Evolutionary conservation across 2,329 filamentous ascomycete species (phyloP), one percentile per base, ranked within the genome.

Genomic region (Pseudogymnoascus sp.): DNA sequence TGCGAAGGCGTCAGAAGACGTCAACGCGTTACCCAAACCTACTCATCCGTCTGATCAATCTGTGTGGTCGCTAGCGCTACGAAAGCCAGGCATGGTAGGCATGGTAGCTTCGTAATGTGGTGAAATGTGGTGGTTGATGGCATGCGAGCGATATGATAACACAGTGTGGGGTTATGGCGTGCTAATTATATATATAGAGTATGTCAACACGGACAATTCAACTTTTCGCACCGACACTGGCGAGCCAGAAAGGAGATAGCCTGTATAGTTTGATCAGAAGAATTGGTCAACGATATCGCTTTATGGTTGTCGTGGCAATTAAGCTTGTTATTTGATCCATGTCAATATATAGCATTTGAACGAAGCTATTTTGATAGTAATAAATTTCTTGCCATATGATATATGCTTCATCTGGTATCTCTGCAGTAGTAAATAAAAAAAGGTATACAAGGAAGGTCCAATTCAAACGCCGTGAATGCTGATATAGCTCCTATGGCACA

Each of bases 1-100:
- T 33, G 27, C 48, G 48, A 55, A 55, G 48, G 48, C 48, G 48
- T 55, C 48, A 55, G 48, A 55, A 55, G 29, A 55, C 48, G 48
- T 55, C 29, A 55, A 55, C 29, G 29, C 5, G 15, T 33, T 55
- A 33, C 15, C 10, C n/a, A 33, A n/a, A 33, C 18, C 27, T 18
- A n/a, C 5, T 8, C 25, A 3, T 29, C 42, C n/a, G 12, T 48
- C 25, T 48, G 42, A n/a, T 48, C 42, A 48, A 48, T 48, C 42
- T 29, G 29, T 55, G 29, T 33, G 48, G 29, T 55, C 10, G 27
- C 9, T 55, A 18, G 5, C 1, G 29, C 3, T 15, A 35, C 29
- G 18, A 55, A n/a, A 55, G 48, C 33, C 33, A 12, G 29, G 48
- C 48, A 21, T 33, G 9, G 48, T 55, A 12, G 29, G 48, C 48